Percentiles rank a stretch among this genome's conserved stretches.
Evolutionary conservation across 2,329 filamentous ascomycete species (phyloP).

Genomic region (Penicillium crustosum): DNA sequence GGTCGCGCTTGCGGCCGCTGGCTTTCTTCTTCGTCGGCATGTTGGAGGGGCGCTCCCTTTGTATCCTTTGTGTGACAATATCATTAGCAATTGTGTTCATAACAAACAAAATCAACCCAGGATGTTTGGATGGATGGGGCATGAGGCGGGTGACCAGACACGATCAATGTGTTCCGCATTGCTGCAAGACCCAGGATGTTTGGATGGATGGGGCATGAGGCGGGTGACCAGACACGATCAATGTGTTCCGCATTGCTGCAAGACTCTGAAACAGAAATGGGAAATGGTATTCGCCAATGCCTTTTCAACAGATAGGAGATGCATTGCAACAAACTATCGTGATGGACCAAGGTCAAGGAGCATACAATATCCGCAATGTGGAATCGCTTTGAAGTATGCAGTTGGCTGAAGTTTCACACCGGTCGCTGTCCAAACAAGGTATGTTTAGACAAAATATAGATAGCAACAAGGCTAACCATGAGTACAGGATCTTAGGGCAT

Average conservation of each 20-base stretch:
- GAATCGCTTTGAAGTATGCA: background rate
- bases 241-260: background rate
- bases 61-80: background rate
- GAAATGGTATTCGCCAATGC: background rate
- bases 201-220: background rate
- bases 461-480: background rate
- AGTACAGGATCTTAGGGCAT: background rate
- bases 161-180: background rate
- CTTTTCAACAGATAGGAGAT: background rate
- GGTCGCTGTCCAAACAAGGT: background rate
- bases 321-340: background rate
- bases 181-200: no score
- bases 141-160: background rate
- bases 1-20: background rate
- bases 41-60: background rate
- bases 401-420: background rate
- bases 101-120: background rate
- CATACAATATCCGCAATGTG: no score
- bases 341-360: background rate
- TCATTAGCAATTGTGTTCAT: constrained; percentile 2
- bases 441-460: background rate
- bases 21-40: constrained; percentile 4
- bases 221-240: background rate
- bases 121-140: background rate
- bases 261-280: background rate